Evolutionary conservation across 23 red algal genomes (phyloP), one percentile per base, ranked within the genome.

Genomic region (Gracilaria caudata): DNA sequence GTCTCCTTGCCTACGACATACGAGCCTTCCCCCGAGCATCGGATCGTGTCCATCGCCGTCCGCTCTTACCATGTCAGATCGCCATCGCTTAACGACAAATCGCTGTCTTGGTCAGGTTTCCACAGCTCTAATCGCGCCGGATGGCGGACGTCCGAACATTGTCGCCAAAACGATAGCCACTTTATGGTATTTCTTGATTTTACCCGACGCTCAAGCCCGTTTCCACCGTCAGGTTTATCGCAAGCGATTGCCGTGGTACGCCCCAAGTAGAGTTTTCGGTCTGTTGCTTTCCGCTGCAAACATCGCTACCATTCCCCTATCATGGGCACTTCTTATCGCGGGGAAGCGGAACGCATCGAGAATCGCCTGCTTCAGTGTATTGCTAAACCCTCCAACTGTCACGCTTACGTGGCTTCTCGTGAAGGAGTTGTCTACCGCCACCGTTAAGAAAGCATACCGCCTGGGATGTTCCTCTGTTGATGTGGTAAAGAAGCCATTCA

Each of bases 231-330:
- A 86, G 29, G 51, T 86, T 24, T 66, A 76, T 61, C 82, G 68
- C 26, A 86, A 86, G 68, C 82, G 82, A 61, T 35, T 86, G 32
- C 82, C 82, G 5, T 86, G 82, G 82, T 86, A 86, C 26, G 63
- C 82, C 25, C 64, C 68, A 37, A 51, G 43, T 45, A 60, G 82
- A 39, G 53, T 86, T 24, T 56, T 86, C 54, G 82, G 82, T 56
- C 36, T 86, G 13, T 30, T 73, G 49, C 32, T 86, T 38, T 70
- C 82, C 43, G 82, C 82, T 70, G 82, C 64, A 3, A 86, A 86
- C 36, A 59, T 86, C 65, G 82, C 64, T 17, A 73, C 82, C 16
- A 86, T 86, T 26, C 82, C 82, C 10, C 53, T 76, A 23, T 73
- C 64, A 56, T 86, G 82, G 82, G 65, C 23, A 19, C 68, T 86